Conservation (phyloP, 768 basidiomycete genomes). For the Lactarius quietus region DNA sequence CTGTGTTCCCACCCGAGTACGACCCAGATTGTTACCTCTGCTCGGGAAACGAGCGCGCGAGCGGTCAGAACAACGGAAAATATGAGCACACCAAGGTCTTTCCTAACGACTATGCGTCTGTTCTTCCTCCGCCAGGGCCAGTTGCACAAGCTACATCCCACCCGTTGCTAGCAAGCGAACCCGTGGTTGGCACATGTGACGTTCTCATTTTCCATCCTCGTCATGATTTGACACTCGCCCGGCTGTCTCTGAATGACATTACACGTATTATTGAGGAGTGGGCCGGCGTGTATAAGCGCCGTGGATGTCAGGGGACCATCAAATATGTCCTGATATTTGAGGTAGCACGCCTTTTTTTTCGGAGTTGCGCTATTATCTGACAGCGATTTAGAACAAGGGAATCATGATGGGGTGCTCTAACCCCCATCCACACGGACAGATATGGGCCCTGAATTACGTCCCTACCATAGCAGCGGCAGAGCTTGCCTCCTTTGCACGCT, state of each 20-base stretch:
- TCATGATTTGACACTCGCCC: slow-evolving; percentile 82
- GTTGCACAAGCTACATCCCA: slow-evolving; percentile 47
- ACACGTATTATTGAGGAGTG: slow-evolving; percentile 66
- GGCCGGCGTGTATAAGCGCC: slow-evolving; percentile 57
- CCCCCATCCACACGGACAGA: slow-evolving; percentile 91
- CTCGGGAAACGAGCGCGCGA: slow-evolving; percentile 74
- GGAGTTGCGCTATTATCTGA: neutral
- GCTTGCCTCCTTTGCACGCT: slow-evolving; percentile 51
- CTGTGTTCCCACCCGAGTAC: slow-evolving; percentile 51
- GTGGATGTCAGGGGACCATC: slow-evolving; percentile 64
- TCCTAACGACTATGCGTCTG: slow-evolving; percentile 79
- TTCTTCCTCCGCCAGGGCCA: slow-evolving; percentile 63
- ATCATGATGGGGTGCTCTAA: slow-evolving; percentile 95
- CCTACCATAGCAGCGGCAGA: slow-evolving; percentile 71
- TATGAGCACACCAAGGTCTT: slow-evolving; percentile 72
- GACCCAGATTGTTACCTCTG: slow-evolving; percentile 84
- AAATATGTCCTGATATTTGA: slow-evolving; percentile 89
- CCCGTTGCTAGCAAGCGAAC: slow-evolving; percentile 58
- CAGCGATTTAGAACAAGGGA: slow-evolving; percentile 74
- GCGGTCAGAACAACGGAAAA: slow-evolving; percentile 62
- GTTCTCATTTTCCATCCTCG: slow-evolving; percentile 85
- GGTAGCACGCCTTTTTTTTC: slow-evolving; percentile 38
- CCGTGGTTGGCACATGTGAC: slow-evolving; percentile 79
- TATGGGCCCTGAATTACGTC: slow-evolving; percentile 73
- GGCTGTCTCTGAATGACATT: slow-evolving; percentile 55